Percentiles rank a stretch among this genome's conserved stretches.
Conservation (phyloP, 129 eudicot genomes). For the Scalesia atractyloides region DNA sequence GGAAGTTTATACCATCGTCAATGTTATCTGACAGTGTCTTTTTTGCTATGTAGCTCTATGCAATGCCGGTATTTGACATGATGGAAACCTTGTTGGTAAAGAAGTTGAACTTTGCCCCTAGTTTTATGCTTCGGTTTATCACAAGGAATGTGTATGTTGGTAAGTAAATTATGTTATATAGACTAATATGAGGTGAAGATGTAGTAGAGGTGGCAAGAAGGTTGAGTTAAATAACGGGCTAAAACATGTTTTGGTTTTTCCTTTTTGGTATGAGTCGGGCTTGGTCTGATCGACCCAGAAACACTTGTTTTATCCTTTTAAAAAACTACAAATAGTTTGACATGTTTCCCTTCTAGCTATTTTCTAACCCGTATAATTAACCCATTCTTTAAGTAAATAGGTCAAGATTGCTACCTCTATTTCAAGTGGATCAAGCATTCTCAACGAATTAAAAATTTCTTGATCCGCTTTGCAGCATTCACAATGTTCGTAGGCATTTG, state of each 20-base stretch:
- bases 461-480: constrained; percentile 40
- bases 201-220: neutral
- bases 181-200: neutral
- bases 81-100: constrained; percentile 69
- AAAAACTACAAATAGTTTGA: neutral
- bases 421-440: neutral
- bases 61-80: constrained; percentile 91
- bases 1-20: neutral
- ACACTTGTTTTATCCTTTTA: neutral
- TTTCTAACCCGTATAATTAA: neutral
- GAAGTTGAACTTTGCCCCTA: constrained; percentile 62
- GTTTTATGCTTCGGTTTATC: constrained; percentile 50
- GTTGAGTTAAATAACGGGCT: neutral
- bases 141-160: constrained; percentile 71
- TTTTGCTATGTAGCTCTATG: constrained; percentile 49
- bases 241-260: neutral
- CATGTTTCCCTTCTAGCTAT: no score
- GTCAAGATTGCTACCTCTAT: neutral
- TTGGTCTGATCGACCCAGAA: neutral
- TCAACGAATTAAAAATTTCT: neutral
- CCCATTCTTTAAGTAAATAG: neutral
- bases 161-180: constrained; percentile 29
- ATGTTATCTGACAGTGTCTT: neutral
- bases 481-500: constrained; percentile 66
- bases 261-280: neutral